phyloP scores from a whole-genome alignment of 768 basidiomycete genomes.

The Pilatotrama ljubarskyi region DNA sequence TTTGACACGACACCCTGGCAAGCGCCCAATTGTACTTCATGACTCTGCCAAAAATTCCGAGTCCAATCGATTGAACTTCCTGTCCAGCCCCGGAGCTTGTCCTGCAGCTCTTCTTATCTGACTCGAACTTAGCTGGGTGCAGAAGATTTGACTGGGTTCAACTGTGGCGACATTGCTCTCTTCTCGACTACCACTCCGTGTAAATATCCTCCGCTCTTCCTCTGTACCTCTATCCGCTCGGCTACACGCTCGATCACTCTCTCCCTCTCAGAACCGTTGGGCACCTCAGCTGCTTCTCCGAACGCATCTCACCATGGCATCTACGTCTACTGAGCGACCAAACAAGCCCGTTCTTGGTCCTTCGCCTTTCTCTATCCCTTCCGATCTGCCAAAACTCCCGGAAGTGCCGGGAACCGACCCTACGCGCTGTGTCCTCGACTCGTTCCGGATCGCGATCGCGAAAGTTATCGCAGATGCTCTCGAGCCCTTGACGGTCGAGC shows the following conservation, averaged over 20 bases:
- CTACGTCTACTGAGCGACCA: constrained; percentile 1
- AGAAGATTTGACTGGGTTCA: not conserved
- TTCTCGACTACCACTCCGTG: constrained; percentile 18
- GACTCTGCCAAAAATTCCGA: constrained; percentile 20
- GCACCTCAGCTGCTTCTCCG: not conserved
- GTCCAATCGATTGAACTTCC: constrained; percentile 20
- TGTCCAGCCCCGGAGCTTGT: constrained; percentile 11
- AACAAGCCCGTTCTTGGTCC: constrained; percentile 15
- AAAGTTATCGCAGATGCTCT: constrained; percentile 65
- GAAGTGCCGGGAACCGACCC: constrained; percentile 56
- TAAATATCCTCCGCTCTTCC: constrained; percentile 10
- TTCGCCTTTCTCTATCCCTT: constrained; percentile 21
- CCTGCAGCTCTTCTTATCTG: not conserved
- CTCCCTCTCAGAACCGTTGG: not conserved
- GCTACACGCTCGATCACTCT: not conserved
- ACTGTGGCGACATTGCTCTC: constrained; percentile 11
- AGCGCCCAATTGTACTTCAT: constrained; percentile 1
- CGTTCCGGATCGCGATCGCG: constrained; percentile 82
- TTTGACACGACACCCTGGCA: not conserved
- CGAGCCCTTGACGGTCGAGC: constrained; percentile 64
- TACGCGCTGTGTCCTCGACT: constrained; percentile 64
- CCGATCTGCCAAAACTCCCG: constrained; percentile 37
- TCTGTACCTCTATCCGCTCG: not conserved
- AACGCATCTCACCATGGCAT: constrained; percentile 9
- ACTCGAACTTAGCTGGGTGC: not conserved